These are phyloP conservation scores for Stephanodiscus minutulus DNA, from an alignment of 108 stramenopile genomes.

Conservation along the genomic window DNA sequence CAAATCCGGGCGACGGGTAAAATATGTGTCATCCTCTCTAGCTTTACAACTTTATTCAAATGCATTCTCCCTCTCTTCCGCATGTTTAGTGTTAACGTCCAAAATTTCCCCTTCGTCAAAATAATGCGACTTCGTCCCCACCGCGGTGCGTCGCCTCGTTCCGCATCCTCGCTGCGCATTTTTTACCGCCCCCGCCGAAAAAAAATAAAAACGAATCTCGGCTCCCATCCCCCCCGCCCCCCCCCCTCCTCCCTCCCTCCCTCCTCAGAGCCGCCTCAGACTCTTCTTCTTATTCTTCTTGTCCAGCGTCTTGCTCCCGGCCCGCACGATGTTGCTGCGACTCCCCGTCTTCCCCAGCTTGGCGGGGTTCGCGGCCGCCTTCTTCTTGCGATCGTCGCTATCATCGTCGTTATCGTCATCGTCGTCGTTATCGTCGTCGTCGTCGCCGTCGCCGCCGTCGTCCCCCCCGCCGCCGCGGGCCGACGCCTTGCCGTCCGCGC, in stretches of 20 bases:
- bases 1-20: no score
- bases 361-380: slow-evolving; percentile 2
- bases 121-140: no score
- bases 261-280: slow-evolving; percentile 65
- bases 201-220: background rate
- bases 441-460: background rate
- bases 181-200: background rate
- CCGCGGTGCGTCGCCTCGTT: no score
- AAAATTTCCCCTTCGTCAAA: no score
- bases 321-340: slow-evolving; percentile 39
- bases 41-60: no score
- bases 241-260: background rate
- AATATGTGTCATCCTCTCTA: no score
- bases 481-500: background rate
- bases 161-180: no score
- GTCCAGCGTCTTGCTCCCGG: slow-evolving; percentile 37
- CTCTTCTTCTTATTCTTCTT: slow-evolving; percentile 78
- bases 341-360: slow-evolving; percentile 30
- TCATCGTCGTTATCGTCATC: slow-evolving; percentile 7
- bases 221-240: background rate
- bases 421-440: slow-evolving; percentile 16
- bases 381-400: background rate
- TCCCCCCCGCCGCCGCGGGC: slow-evolving; percentile 4
- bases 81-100: no score
- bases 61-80: no score